Base-by-base conservation (phyloP, 78 protist genomes). In the Dictyostelium intermedium region DNA sequence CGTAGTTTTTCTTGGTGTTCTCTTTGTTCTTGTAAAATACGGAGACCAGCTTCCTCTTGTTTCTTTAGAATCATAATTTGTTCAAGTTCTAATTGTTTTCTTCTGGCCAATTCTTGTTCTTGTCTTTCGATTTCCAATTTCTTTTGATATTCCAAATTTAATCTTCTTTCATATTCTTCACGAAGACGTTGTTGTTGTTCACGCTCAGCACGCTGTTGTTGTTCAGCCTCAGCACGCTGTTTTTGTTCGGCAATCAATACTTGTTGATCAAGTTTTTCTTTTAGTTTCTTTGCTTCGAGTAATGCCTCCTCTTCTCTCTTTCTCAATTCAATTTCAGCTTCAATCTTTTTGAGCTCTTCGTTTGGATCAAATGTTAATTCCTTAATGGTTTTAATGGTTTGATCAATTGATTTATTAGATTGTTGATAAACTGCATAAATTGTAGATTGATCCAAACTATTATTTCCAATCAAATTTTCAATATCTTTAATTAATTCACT, bases 361-460 rank as follows among this genome's bases (percentile, higher is more conserved):
- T 89, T 74, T 14, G 76, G 72, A 23, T 89, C 87, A 47, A 39
- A 14, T 16, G 66, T 81, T 85, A 60, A 35, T 16, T 61, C 45
- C 9, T 80, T 78, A 6, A 89, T 63, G 10, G 47, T 18, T n/a
- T 80, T 30, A 2, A 81, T 84, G 9, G 94, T 89, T 23, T 80
- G 56, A 11, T 80, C 76, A 13, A 89, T 63, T 5, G 72, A 79
- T 18, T 83, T 83, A 35, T 78, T 78, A 20, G 63, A 41, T 18
- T 23, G 60, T 30, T 78, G 56, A 34, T 89, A 77, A 34, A 89
- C 73, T 20, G 43, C 87, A 78, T 43, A 89, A 39, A 89, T 89
- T 5, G 94, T 70, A 1, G 94, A 89, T 80, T 89, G 87, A 27
- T 74, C 35, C 20, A 89, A 32, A n/a, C 34, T 45, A 69, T 34